phyloP scores from a whole-genome alignment of 768 basidiomycete species.

The Boletus sp. region DNA sequence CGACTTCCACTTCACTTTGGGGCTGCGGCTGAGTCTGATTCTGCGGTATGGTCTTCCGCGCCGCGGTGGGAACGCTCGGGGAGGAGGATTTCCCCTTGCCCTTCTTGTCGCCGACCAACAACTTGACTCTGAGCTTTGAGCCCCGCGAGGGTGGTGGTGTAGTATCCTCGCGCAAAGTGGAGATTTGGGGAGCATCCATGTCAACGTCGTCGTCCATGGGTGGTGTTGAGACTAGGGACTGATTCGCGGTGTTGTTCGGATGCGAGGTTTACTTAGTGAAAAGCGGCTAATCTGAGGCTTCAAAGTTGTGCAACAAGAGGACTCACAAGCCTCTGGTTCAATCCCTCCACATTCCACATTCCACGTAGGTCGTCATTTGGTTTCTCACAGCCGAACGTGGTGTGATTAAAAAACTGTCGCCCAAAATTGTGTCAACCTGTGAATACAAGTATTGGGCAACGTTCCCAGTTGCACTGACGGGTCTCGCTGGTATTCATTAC shows the following conservation, averaged over 20 bases:
- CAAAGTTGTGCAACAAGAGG: neutral
- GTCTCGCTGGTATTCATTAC: neutral
- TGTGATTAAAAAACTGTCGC: too few relatives aligned
- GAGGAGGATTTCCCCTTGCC: slow-evolving; percentile 35
- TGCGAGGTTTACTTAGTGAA: neutral
- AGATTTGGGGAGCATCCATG: slow-evolving; percentile 84
- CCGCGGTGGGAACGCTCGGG: slow-evolving; percentile 22
- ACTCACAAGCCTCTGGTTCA: slow-evolving; percentile 2
- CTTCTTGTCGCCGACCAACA: slow-evolving; percentile 47
- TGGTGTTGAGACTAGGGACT: neutral
- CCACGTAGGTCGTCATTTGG: slow-evolving; percentile 4
- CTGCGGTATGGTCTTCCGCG: slow-evolving; percentile 23
- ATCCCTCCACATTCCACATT: neutral
- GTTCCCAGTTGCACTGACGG: too few relatives aligned
- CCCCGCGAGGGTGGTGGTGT: slow-evolving; percentile 57
- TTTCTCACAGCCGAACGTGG: slow-evolving; percentile 8
- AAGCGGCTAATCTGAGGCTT: neutral
- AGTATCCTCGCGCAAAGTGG: slow-evolving; percentile 70
- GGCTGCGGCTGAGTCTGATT: slow-evolving; percentile 19
- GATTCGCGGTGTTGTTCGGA: neutral
- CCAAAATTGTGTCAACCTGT: too few relatives aligned
- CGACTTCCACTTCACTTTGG: slow-evolving; percentile 48
- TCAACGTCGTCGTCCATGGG: slow-evolving; percentile 44
- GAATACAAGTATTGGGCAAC: too few relatives aligned
- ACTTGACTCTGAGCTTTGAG: slow-evolving; percentile 49